A percentile compares a stretch with the other conserved stretches of the same genome.
Conservation (phyloP, 805 yeast genomes). For the Jamesozyma piceae region DNA sequence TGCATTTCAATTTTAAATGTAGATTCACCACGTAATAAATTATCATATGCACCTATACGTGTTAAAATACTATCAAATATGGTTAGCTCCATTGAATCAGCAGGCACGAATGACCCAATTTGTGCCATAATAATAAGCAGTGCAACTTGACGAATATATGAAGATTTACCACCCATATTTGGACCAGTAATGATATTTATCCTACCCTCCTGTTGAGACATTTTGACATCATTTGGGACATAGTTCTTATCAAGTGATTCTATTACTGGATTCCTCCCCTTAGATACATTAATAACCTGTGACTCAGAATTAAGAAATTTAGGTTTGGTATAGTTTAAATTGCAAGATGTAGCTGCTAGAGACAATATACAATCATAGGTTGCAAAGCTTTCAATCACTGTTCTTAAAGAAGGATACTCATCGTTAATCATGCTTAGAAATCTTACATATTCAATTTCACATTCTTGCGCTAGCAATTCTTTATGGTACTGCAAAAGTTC, state of each 20-base stretch:
- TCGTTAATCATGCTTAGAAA: constrained; percentile 34
- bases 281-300: constrained; percentile 41
- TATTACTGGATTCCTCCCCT: constrained; percentile 61
- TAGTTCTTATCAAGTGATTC: constrained; percentile 42
- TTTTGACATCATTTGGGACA: constrained; percentile 57
- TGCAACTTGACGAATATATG: constrained; percentile 45
- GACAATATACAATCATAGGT: constrained; percentile 60
- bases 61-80: constrained; percentile 51
- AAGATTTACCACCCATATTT: constrained; percentile 57
- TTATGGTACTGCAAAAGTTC: constrained; percentile 50
- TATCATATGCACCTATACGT: constrained; percentile 79
- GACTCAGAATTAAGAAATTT: constrained; percentile 30
- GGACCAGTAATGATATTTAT: constrained; percentile 56
- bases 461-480: constrained; percentile 34
- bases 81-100: constrained; percentile 47
- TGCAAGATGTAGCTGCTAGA: constrained; percentile 49
- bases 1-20: constrained; percentile 95
- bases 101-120: constrained; percentile 46
- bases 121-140: constrained; percentile 45
- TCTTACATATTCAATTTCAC: constrained; percentile 20
- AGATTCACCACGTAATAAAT: constrained; percentile 63
- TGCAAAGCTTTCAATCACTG: constrained; percentile 41
- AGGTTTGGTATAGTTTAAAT: constrained; percentile 43
- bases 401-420: constrained; percentile 33
- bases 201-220: constrained; percentile 40